phyloP scores from a whole-genome alignment of 306 rosid genomes.

The Albizia julibrissin region DNA sequence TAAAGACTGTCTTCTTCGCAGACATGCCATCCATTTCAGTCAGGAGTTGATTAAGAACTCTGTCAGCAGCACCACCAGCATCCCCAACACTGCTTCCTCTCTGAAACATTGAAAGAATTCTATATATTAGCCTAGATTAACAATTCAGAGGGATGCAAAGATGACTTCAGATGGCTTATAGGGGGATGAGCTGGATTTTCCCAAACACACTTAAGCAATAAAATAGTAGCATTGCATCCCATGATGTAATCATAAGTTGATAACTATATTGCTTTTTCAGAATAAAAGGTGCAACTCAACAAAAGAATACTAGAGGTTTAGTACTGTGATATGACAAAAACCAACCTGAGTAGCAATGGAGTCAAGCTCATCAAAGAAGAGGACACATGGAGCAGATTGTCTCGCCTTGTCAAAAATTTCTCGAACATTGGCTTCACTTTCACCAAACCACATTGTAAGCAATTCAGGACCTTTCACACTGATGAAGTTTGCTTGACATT shows the following conservation, averaged over 20 bases:
- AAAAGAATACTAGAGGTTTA: background rate
- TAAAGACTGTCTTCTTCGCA: conserved; percentile 53
- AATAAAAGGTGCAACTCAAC: background rate
- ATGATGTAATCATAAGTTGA: background rate
- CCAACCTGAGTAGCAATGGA: conserved; percentile 59
- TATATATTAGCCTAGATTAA: background rate
- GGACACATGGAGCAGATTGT: conserved; percentile 59
- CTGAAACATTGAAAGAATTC: conserved; percentile 30
- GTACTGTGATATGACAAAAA: background rate
- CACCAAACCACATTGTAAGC: conserved; percentile 68
- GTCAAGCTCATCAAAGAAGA: conserved; percentile 63
- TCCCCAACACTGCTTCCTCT: conserved; percentile 59
- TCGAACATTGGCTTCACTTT: conserved; percentile 61
- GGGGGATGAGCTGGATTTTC: background rate
- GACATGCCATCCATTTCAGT: conserved; percentile 65
- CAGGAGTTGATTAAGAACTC: conserved; percentile 57
- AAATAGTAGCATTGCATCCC: background rate
- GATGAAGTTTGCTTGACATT: conserved; percentile 60
- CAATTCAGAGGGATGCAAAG: background rate
- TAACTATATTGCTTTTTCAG: background rate
- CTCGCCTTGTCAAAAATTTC: conserved; percentile 60
- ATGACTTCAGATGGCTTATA: background rate
- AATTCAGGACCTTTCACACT: conserved; percentile 59
- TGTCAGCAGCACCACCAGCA: conserved; percentile 59
- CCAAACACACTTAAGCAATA: background rate